Percentiles rank a stretch among this genome's conserved stretches.
Evolutionary conservation across 345 rosid species (phyloP).

Genomic region (Acer campestre): DNA sequence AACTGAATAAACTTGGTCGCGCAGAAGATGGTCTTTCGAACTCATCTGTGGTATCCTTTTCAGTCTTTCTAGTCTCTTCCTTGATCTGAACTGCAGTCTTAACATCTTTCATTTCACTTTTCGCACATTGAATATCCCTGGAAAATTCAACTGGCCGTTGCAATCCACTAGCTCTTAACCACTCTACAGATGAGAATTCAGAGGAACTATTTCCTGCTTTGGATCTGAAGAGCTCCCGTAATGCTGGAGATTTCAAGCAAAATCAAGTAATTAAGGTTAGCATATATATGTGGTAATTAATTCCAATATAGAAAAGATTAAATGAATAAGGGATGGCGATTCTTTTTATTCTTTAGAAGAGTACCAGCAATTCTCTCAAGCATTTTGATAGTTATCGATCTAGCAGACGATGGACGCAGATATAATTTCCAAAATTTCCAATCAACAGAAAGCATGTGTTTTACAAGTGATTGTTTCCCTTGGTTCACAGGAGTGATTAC

Average conservation of each 20-base stretch:
- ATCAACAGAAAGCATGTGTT: conserved; percentile 91
- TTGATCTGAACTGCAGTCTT: neutral
- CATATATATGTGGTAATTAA: neutral
- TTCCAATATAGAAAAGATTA: neutral
- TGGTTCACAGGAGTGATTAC: conserved; percentile 74
- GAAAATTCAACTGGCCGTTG: conserved; percentile 15
- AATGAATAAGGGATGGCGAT: neutral
- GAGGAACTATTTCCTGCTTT: conserved; percentile 53
- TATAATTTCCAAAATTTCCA: conserved; percentile 89
- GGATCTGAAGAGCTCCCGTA: conserved; percentile 73
- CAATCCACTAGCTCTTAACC: conserved; percentile 31
- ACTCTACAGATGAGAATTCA: conserved; percentile 43
- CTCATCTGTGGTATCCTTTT: conserved; percentile 36
- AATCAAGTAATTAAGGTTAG: conserved; percentile 4
- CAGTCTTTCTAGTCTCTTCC: neutral
- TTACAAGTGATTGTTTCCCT: conserved; percentile 75
- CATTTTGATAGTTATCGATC: conserved; percentile 73
- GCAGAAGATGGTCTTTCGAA: conserved; percentile 44
- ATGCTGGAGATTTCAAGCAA: conserved; percentile 39
- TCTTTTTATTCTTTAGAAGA: neutral
- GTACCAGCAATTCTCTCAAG: conserved; percentile 86
- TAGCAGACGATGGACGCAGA: conserved; percentile 57
- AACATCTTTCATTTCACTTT: conserved; percentile 27
- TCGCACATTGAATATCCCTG: neutral
- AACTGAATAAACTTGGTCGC: conserved; percentile 49